Conservation (phyloP, 257 asterid genomes). For the Rhazya stricta region DNA sequence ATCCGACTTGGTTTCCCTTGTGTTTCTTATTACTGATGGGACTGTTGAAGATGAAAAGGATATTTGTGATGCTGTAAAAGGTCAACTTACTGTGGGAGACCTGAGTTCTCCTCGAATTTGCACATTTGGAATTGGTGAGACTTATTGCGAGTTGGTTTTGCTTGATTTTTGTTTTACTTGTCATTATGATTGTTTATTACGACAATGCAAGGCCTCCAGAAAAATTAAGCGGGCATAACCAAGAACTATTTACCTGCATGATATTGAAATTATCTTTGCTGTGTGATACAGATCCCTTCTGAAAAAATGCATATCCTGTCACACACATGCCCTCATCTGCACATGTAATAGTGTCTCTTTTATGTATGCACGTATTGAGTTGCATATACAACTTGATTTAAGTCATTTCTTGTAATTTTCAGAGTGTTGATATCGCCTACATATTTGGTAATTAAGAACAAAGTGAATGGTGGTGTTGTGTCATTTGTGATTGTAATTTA, state of each 20-base stretch:
- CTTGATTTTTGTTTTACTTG: slow-evolving; percentile 8
- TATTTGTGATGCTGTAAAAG: slow-evolving; percentile 49
- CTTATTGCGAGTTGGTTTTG: slow-evolving; percentile 5
- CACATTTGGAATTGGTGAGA: slow-evolving; percentile 82
- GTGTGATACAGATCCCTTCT: neutral
- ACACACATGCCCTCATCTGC: neutral
- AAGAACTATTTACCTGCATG: neutral
- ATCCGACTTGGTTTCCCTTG: slow-evolving; percentile 41
- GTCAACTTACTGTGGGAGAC: slow-evolving; percentile 44
- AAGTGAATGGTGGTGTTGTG: neutral
- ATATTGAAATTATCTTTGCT: neutral
- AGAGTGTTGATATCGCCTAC: neutral
- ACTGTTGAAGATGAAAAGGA: slow-evolving; percentile 78
- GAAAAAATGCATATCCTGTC: neutral
- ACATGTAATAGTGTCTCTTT: neutral
- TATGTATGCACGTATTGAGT: neutral
- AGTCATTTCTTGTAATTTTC: neutral
- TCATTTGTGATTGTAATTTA: neutral
- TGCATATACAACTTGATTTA: neutral
- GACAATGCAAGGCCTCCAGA: neutral
- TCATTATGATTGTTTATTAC: neutral
- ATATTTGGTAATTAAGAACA: neutral
- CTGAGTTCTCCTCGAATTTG: slow-evolving; percentile 57
- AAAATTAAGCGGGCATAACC: neutral
- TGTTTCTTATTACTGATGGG: slow-evolving; percentile 82